phyloP scores from a whole-genome alignment of 2,329 filamentous ascomycete genomes.

The Botryotinia calthae region DNA sequence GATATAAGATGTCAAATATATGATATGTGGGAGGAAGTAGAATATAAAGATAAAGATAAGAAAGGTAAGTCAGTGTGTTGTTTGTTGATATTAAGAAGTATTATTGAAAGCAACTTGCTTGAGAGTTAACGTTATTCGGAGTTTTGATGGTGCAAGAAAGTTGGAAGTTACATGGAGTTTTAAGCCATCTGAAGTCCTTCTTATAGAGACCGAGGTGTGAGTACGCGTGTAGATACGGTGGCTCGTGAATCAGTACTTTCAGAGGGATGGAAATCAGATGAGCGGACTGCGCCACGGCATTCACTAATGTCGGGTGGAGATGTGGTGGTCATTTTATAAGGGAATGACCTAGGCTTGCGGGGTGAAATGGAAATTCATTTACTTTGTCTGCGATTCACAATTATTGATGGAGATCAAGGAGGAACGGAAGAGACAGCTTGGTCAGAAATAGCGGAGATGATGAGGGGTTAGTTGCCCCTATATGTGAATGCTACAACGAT shows the following conservation, averaged over 20 bases:
- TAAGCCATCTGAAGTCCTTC: neutral
- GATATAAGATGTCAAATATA: neutral
- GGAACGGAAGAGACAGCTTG: neutral
- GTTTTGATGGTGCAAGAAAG: neutral
- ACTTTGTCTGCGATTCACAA: neutral
- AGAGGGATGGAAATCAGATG: neutral
- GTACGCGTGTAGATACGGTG: neutral
- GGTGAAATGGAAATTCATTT: neutral
- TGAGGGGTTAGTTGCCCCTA: neutral
- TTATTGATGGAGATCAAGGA: neutral
- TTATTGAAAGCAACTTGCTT: neutral
- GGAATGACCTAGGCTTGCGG: neutral
- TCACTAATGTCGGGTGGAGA: neutral
- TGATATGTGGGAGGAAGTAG: neutral
- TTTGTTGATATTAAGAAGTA: neutral
- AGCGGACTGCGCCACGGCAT: conserved; percentile 4
- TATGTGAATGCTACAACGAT: neutral
- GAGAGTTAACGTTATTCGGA: neutral
- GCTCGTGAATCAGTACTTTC: conserved; percentile 5
- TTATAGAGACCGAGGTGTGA: conserved; percentile 1
- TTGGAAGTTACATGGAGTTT: neutral
- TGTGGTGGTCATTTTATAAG: neutral
- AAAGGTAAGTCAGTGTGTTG: neutral
- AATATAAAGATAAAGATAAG: conserved; percentile 1
- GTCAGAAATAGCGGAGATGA: neutral